Evolutionary conservation across 768 basidiomycete species (phyloP), one percentile per base, ranked within the genome.

Genomic region (Termitomyces sp.): DNA sequence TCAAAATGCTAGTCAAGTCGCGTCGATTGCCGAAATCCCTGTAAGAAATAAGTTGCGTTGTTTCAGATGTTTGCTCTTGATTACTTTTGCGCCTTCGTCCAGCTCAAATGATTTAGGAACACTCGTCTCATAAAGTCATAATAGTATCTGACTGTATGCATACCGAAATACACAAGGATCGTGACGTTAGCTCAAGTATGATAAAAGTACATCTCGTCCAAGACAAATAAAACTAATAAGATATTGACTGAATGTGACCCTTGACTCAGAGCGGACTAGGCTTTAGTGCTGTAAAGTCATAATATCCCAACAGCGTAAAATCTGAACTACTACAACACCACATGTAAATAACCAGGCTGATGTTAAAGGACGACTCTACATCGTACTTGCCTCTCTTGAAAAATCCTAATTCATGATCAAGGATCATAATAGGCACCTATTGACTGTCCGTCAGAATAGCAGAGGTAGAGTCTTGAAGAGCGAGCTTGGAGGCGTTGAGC

Each of bases 1-100:
- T 26, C 2, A 5, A 28, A 38, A n/a, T 30, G 30, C 24, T 10
- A 49, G 46, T 41, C 14, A 20, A 50, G 59, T 60, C 47, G 59
- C 50, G 54, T 41, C 16, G 41, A 43, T 26, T 28, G 22, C 35
- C 24, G 50, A 51, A 24, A 13, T 26, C 14, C 51, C 10, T 44
- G 40, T 44, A 43, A 45, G 43, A 22, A 38, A 48, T 11, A 16
- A 9, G 14, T 8, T 18, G 38, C 18, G 36, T 38, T 38, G 40
- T 20, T 41, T n/a, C 40, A 41, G 20, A 41, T 64, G 44, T 58
- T 64, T 64, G 54, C 22, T 41, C 41, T 60, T 62, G 52, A 49
- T 60, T 59, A 26, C 22, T 46, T 43, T 18, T 18, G 36, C 6
- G 35, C 35, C 16, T 14, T 36, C 35, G 14, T 36, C 35, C 35